Evolutionary conservation across 768 basidiomycete genomes (phyloP), one percentile per base, ranked within the genome.

Genomic region (Leccinum incarnatum): DNA sequence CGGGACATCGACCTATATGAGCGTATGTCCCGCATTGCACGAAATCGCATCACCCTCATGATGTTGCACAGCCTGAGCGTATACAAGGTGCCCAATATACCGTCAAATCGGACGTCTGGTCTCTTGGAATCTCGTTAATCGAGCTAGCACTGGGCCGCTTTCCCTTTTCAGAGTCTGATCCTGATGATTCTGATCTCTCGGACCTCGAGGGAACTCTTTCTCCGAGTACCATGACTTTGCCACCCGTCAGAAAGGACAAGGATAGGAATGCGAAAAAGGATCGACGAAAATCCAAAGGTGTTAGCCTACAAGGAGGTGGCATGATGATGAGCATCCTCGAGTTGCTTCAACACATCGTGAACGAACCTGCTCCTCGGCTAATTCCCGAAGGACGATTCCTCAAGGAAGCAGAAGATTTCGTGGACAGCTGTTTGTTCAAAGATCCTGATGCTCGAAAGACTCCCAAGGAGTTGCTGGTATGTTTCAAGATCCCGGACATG

Each of bases 21-120:
- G 97, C 66, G 97, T 98, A 75, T 69, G 88, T 84, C 49, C 56
- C 21, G 48, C 54, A 45, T 49, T 46, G 42, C 36, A 49, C 51
- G 50, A 45, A 53, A 57, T 63, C 30, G 57, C 55, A 58, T 68
- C 49, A 51, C 32, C n/a, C 60, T 62, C 51, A 61, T 54, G 34
- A 56, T 53, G 50, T 57, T 56, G 53, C 61, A 60, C 74, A 99
- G 97, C 97, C 97, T 17, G 97, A 99, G 69, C 94, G 97, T 59
- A 98, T 99, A 77, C 96, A 98, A 76, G 97, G 97, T 52, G 94
- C 94, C 1, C 92, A 93, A 69, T 98, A 99, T 74, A 95, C 94
- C 29, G 96, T 99, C 74, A 98, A 98, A 75, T 98, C 95, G 4
- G 97, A 99, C 67, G 96, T 98, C 4, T 99, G 97, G 97, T 98